phyloP scores from a whole-genome alignment of 257 asterid genomes.

The Parsonsia alboflavescens region DNA sequence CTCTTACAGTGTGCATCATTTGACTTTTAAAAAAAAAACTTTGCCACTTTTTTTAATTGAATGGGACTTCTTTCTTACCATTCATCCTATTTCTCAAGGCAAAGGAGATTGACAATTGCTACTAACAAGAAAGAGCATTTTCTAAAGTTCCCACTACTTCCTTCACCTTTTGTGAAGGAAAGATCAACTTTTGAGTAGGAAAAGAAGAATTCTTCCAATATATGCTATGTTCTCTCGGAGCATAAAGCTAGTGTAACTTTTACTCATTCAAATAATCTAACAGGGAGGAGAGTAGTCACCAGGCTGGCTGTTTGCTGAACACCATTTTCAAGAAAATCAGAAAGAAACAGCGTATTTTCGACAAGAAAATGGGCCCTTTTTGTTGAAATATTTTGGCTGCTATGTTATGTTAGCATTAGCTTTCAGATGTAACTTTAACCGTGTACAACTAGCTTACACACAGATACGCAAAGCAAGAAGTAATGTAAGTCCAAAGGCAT shows the following conservation, averaged over 20 bases:
- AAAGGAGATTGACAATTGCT: slow-evolving; percentile 14
- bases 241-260: slow-evolving; percentile 1
- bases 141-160: slow-evolving; percentile 12
- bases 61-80: not conserved
- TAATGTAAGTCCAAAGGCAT: not conserved
- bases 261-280: not conserved
- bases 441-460: slow-evolving; percentile 22
- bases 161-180: not conserved
- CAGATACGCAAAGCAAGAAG: slow-evolving; percentile 8
- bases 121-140: not conserved
- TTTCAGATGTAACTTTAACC: slow-evolving; percentile 2
- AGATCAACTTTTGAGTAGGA: not conserved
- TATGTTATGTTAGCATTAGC: not conserved
- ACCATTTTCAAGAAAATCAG: slow-evolving; percentile 1
- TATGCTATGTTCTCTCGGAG: not conserved
- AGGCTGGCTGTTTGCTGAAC: not conserved
- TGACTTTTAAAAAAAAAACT: not conserved
- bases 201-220: not conserved
- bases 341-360: not conserved
- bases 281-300: not conserved
- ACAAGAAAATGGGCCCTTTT: not conserved
- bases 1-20: slow-evolving; percentile 10
- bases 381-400: not conserved
- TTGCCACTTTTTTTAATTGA: slow-evolving; percentile 6
- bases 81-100: not conserved